A percentile compares a stretch with the other conserved stretches of the same genome.
Conservation (phyloP, 1,284 basidiomycete species). For the Volvariella volvacea region DNA sequence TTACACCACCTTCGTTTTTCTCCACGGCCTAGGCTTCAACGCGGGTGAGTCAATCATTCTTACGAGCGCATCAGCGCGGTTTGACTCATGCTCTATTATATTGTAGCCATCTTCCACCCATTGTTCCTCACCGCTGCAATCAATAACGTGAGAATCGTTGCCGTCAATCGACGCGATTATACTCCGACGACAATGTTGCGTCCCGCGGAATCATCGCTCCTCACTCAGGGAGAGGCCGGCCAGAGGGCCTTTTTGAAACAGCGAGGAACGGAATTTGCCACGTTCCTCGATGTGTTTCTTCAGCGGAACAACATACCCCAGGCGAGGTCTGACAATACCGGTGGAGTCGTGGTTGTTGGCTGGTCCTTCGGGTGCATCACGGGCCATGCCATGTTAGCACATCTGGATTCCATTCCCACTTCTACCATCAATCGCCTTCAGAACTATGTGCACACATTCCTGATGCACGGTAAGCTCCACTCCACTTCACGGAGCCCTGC, state of each 20-base stretch:
- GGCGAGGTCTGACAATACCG: not conserved
- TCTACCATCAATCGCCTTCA: not conserved
- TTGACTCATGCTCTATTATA: too few relatives aligned
- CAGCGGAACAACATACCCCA: not conserved
- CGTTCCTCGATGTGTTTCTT: not conserved
- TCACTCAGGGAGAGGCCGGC: not conserved
- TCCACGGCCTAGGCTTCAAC: not conserved
- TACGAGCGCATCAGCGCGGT: too few relatives aligned
- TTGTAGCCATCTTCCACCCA: too few relatives aligned
- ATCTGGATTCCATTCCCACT: not conserved
- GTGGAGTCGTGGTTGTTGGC: not conserved
- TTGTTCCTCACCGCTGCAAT: too few relatives aligned
- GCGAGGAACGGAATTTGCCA: not conserved
- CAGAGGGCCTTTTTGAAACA: not conserved
- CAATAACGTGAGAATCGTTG: not conserved
- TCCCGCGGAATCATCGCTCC: not conserved
- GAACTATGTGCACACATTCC: not conserved
- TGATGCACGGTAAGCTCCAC: not conserved
- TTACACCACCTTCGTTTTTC: not conserved
- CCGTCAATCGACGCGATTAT: not conserved
- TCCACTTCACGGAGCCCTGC: not conserved
- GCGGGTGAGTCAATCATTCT: too few relatives aligned
- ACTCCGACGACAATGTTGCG: not conserved
- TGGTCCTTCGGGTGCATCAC: not conserved
- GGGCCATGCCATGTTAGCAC: not conserved